These are phyloP conservation scores for Geranium incanum DNA, from an alignment of 441 rosid genomes.

Conservation along the genomic window DNA sequence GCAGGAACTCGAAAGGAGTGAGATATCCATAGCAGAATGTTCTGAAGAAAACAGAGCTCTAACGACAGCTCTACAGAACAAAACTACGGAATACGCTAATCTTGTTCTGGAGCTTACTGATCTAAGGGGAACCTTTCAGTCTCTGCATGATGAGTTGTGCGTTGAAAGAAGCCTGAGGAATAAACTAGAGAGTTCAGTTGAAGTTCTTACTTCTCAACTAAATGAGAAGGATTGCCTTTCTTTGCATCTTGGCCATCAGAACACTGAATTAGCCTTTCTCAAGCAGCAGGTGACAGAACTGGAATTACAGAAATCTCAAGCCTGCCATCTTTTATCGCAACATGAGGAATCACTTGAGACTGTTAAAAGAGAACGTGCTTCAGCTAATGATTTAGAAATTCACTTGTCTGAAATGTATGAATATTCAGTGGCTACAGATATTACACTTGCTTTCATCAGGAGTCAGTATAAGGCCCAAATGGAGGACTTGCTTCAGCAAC, in stretches of 20 bases:
- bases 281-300: conserved; percentile 51
- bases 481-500: conserved; percentile 44
- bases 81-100: conserved; percentile 44
- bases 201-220: conserved; percentile 56
- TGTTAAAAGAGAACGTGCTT: conserved; percentile 37
- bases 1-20: conserved; percentile 50
- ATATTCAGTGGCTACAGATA: conserved; percentile 49
- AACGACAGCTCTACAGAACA: conserved; percentile 40
- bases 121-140: conserved; percentile 37
- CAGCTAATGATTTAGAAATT: conserved; percentile 44
- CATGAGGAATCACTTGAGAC: conserved; percentile 41
- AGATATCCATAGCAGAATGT: conserved; percentile 49
- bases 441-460: conserved; percentile 41
- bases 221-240: conserved; percentile 44
- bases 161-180: conserved; percentile 50
- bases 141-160: conserved; percentile 41
- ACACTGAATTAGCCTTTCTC: conserved; percentile 48
- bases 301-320: conserved; percentile 55
- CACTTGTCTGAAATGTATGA: conserved; percentile 59
- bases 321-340: conserved; percentile 35
- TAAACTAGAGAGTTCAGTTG: conserved; percentile 38
- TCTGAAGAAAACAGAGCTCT: conserved; percentile 49
- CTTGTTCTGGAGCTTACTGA: conserved; percentile 44
- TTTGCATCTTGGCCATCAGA: conserved; percentile 45
- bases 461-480: conserved; percentile 44